Percentiles rank a stretch among this genome's conserved stretches.
Conservation (phyloP, 2,329 filamentous ascomycete genomes). For the Coniochaeta sp. region DNA sequence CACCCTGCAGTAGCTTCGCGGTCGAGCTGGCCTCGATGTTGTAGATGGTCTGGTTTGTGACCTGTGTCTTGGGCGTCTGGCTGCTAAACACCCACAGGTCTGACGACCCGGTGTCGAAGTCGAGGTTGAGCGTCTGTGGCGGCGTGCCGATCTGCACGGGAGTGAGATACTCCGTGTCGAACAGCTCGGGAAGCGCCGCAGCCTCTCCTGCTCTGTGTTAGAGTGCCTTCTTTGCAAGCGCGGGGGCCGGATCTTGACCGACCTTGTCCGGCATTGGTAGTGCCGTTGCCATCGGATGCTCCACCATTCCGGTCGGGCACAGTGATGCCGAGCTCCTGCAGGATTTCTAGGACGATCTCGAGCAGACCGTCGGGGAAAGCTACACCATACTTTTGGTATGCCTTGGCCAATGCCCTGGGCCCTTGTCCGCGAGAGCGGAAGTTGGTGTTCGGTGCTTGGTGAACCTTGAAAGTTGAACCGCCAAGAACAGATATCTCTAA, state of each 20-base stretch:
- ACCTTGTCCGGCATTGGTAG: constrained; percentile 11
- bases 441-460: constrained; percentile 29
- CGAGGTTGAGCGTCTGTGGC: constrained; percentile 48
- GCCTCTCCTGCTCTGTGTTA: constrained; percentile 25
- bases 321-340: constrained; percentile 24
- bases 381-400: constrained; percentile 30
- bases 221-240: constrained; percentile 1
- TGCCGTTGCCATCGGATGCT: not conserved
- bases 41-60: constrained; percentile 49
- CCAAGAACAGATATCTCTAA: constrained; percentile 27
- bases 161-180: constrained; percentile 43
- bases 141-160: constrained; percentile 52
- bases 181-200: constrained; percentile 33
- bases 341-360: constrained; percentile 22
- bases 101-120: constrained; percentile 62
- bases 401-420: constrained; percentile 29
- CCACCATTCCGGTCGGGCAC: not conserved
- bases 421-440: constrained; percentile 26
- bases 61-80: constrained; percentile 37
- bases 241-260: not conserved
- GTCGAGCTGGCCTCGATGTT: constrained; percentile 33
- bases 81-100: constrained; percentile 65
- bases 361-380: constrained; percentile 25
- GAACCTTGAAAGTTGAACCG: constrained; percentile 30
- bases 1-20: constrained; percentile 30